These are phyloP conservation scores for Pseudoperonospora humuli DNA, from an alignment of 352 stramenopile genomes.

Conservation along the genomic window DNA sequence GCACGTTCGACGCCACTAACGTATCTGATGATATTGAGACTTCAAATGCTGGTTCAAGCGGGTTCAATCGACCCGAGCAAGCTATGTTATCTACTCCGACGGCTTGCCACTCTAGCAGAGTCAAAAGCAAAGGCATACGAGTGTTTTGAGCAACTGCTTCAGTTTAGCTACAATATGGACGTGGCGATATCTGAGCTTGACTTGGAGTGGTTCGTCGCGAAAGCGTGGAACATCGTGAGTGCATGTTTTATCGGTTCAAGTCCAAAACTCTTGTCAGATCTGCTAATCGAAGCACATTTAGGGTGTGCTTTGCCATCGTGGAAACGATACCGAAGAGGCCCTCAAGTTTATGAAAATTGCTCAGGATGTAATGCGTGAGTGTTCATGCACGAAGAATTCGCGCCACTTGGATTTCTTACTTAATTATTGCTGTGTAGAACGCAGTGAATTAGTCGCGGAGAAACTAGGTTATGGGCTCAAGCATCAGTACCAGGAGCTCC, in stretches of 20 bases:
- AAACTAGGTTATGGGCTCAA: slow-evolving; percentile 31
- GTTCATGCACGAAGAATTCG: not conserved
- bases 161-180: slow-evolving; percentile 43
- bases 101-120: slow-evolving; percentile 44
- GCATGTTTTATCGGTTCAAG: not conserved
- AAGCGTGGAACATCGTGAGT: slow-evolving; percentile 71
- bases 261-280: not conserved
- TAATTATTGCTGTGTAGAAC: slow-evolving; percentile 18
- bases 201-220: slow-evolving; percentile 65
- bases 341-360: slow-evolving; percentile 39
- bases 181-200: slow-evolving; percentile 38
- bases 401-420: not conserved
- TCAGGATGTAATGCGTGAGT: slow-evolving; percentile 36
- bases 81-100: slow-evolving; percentile 56
- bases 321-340: slow-evolving; percentile 23
- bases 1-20: not conserved
- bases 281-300: slow-evolving; percentile 10
- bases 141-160: slow-evolving; percentile 59
- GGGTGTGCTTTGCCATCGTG: slow-evolving; percentile 31
- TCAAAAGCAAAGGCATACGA: slow-evolving; percentile 33
- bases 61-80: slow-evolving; percentile 21
- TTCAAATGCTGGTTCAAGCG: slow-evolving; percentile 54
- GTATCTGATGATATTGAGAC: slow-evolving; percentile 21
- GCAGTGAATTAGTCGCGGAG: slow-evolving; percentile 19
- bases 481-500: slow-evolving; percentile 35